Evolutionary conservation across 805 yeast genomes (phyloP).

Genomic region (Schwanniomyces polymorphus): DNA sequence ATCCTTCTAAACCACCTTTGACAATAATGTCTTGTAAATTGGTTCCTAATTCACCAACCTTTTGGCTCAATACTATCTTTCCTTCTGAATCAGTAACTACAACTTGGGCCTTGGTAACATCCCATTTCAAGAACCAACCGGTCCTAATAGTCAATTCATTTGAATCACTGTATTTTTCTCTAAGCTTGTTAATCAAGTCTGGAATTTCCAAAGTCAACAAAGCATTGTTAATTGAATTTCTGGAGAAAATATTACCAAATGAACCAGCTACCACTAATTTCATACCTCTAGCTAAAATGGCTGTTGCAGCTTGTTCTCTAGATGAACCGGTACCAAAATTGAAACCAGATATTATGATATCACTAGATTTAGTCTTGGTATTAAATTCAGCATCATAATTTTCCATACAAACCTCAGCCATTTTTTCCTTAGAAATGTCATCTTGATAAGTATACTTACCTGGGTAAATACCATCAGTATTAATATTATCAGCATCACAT

Average conservation of each 20-base stretch:
- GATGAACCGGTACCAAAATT: conserved; percentile 99
- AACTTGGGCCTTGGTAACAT: conserved; percentile 82
- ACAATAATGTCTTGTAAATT: conserved; percentile 95
- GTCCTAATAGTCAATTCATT: conserved; percentile 90
- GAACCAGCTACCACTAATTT: conserved; percentile 94
- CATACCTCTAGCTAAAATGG: conserved; percentile 91
- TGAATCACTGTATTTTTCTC: conserved; percentile 59
- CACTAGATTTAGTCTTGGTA: conserved; percentile 77
- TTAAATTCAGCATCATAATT: conserved; percentile 93
- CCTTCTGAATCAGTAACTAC: conserved; percentile 68
- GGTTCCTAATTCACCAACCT: conserved; percentile 94
- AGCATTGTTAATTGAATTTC: conserved; percentile 97
- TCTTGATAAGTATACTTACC: conserved; percentile 99
- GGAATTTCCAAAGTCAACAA: conserved; percentile 93
- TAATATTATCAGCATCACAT: conserved; percentile 95
- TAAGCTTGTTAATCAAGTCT: conserved; percentile 70
- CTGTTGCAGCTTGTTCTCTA: conserved; percentile 99
- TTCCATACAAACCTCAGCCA: conserved; percentile 99
- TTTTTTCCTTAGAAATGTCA: conserved; percentile 88
- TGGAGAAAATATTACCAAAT: conserved; percentile 92
- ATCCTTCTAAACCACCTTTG: conserved; percentile 96
- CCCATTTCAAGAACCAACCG: conserved; percentile 91
- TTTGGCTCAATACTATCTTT: conserved; percentile 68
- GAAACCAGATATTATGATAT: conserved; percentile 87
- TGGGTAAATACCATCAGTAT: conserved; percentile 98